Conservation (phyloP, 345 rosid species). For the Adansonia digitata region DNA sequence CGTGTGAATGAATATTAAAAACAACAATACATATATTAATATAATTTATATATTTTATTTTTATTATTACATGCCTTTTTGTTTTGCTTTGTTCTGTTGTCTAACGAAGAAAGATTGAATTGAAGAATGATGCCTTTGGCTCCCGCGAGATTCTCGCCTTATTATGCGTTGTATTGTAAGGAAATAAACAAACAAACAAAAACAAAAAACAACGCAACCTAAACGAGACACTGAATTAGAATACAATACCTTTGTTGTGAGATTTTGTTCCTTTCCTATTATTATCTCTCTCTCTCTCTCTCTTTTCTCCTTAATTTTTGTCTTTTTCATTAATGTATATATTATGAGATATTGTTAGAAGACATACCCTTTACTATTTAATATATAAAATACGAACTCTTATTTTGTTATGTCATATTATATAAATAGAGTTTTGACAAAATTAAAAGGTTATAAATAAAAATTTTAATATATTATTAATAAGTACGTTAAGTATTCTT, state of each 20-base stretch:
- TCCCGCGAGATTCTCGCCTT: constrained; percentile 63
- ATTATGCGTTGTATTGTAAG: constrained; percentile 27
- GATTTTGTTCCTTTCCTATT: background rate
- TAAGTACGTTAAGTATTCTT: too few species aligned
- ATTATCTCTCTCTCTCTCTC: background rate
- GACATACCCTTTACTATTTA: background rate
- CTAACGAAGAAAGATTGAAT: background rate
- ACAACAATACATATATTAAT: too few species aligned
- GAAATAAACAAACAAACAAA: background rate
- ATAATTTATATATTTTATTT: background rate
- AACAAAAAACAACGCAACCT: background rate
- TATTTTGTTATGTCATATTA: too few species aligned
- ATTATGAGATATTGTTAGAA: background rate
- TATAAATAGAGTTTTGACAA: too few species aligned
- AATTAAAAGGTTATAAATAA: too few species aligned
- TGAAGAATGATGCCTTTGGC: constrained; percentile 6
- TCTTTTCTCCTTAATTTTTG: background rate
- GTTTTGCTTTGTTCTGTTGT: constrained; percentile 27
- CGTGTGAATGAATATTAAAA: constrained; percentile 24
- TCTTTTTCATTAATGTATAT: background rate
- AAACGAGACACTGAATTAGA: background rate
- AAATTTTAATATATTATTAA: too few species aligned
- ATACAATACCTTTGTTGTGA: background rate
- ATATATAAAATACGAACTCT: too few species aligned
- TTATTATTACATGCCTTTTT: constrained; percentile 24